Percentiles rank a stretch among this genome's conserved stretches.
phyloP scores from a whole-genome alignment of 108 stramenopile genomes.

The Pseudonitzschia delicatissima region DNA sequence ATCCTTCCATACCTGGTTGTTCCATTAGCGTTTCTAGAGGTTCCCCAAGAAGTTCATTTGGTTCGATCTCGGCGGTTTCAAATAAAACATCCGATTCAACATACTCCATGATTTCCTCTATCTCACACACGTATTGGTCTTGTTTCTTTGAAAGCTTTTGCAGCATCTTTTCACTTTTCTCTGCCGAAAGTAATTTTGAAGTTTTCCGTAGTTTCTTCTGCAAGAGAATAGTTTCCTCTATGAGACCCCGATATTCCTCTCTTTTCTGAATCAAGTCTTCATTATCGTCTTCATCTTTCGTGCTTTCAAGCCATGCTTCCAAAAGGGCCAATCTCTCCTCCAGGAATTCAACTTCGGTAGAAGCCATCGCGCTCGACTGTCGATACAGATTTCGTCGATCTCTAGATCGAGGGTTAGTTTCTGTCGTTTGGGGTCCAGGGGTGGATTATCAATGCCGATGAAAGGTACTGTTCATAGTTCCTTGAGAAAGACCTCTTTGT shows the following conservation, averaged over 20 bases:
- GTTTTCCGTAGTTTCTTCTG: constrained; percentile 8
- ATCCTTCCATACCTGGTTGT: constrained; percentile 17
- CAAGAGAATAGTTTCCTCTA: constrained; percentile 1
- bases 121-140: constrained; percentile 11
- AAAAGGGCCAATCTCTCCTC: constrained; percentile 6
- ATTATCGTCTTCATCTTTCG: constrained; percentile 2
- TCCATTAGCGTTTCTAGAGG: constrained; percentile 14
- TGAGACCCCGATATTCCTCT: constrained; percentile 5
- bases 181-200: background rate
- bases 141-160: constrained; percentile 6
- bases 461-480: too few species aligned
- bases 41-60: constrained; percentile 13
- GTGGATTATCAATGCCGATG: too few species aligned
- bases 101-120: constrained; percentile 15
- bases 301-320: constrained; percentile 1
- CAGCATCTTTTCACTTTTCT: background rate
- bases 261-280: constrained; percentile 8
- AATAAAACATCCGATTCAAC: constrained; percentile 12
- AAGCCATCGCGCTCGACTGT: too few species aligned
- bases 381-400: too few species aligned
- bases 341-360: constrained; percentile 7
- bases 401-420: too few species aligned
- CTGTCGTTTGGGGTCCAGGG: too few species aligned
- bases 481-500: too few species aligned
- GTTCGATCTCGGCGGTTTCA: constrained; percentile 12